These are phyloP conservation scores for Lachnellula cervina DNA, from an alignment of 2,329 filamentous ascomycete genomes.

Conservation along the genomic window DNA sequence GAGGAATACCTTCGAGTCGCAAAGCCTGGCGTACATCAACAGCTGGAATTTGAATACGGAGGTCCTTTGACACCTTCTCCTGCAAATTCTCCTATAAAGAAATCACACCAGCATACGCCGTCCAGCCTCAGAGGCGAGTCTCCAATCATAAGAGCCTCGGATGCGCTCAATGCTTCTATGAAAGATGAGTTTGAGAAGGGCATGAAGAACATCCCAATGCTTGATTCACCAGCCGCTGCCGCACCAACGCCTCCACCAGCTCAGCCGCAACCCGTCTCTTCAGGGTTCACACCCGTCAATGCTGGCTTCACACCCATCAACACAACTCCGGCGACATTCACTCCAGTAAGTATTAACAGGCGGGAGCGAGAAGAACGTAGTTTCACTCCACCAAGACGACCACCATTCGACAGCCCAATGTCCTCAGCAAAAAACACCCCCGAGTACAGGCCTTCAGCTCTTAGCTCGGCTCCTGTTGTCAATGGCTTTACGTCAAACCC, in stretches of 20 bases:
- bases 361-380: constrained; percentile 47
- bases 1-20: constrained; percentile 88
- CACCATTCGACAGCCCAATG: constrained; percentile 60
- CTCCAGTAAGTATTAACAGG: constrained; percentile 48
- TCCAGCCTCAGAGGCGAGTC: constrained; percentile 59
- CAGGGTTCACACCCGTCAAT: constrained; percentile 39
- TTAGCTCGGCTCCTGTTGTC: constrained; percentile 46
- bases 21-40: constrained; percentile 94
- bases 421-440: constrained; percentile 60
- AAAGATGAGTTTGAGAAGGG: constrained; percentile 34
- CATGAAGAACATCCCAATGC: constrained; percentile 32
- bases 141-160: constrained; percentile 56
- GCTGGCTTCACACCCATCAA: constrained; percentile 64
- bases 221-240: constrained; percentile 20
- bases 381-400: constrained; percentile 45
- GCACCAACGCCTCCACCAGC: constrained; percentile 25
- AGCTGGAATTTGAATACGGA: constrained; percentile 87
- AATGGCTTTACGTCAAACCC: constrained; percentile 49
- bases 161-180: constrained; percentile 51
- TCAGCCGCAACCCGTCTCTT: constrained; percentile 17
- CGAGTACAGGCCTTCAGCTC: constrained; percentile 53
- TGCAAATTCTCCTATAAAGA: constrained; percentile 67
- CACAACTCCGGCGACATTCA: constrained; percentile 47
- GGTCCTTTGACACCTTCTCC: constrained; percentile 82
- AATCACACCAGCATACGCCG: constrained; percentile 55